phyloP scores from a whole-genome alignment of 1,284 basidiomycete genomes.

The Prillingera fragicola region DNA sequence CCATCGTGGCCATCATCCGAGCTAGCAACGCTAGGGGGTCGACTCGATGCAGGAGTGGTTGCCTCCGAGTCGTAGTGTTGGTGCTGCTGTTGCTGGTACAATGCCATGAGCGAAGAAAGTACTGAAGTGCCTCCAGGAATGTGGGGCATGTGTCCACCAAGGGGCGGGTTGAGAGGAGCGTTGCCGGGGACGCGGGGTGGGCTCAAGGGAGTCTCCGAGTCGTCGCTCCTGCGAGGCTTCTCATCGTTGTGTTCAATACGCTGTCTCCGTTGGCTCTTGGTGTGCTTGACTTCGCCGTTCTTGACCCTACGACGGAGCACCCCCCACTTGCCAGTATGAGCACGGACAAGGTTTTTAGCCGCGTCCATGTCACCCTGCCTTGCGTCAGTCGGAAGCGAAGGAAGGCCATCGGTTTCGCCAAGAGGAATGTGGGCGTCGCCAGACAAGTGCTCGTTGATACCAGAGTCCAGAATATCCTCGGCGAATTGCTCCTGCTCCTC shows the following conservation, averaged over 20 bases:
- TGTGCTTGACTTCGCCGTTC: slow-evolving; percentile 2
- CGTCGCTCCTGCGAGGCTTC: slow-evolving; percentile 4
- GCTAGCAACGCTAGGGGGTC: slow-evolving; percentile 19
- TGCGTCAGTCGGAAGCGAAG: slow-evolving; percentile 30
- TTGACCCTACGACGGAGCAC: slow-evolving; percentile 39
- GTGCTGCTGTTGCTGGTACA: slow-evolving; percentile 37
- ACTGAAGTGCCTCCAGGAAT: slow-evolving; percentile 35
- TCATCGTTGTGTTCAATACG: not conserved
- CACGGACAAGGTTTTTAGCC: slow-evolving; percentile 46
- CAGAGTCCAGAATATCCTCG: slow-evolving; percentile 26
- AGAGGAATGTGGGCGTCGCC: slow-evolving; percentile 46
- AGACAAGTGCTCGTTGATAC: slow-evolving; percentile 28
- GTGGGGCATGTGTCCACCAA: slow-evolving; percentile 15
- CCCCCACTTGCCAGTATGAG: slow-evolving; percentile 46
- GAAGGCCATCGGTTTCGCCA: slow-evolving; percentile 50
- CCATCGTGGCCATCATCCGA: slow-evolving; percentile 24
- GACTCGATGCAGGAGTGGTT: slow-evolving; percentile 14
- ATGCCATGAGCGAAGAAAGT: slow-evolving; percentile 40
- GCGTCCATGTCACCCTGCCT: slow-evolving; percentile 21
- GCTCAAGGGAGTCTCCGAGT: not conserved
- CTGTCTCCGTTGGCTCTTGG: not conserved
- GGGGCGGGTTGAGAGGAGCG: slow-evolving; percentile 5
- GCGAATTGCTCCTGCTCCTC: not conserved
- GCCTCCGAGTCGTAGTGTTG: slow-evolving; percentile 27
- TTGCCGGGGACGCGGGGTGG: slow-evolving; percentile 4